A percentile compares a stretch with the other conserved stretches of the same genome.
These are phyloP conservation scores for Guyanaporus albipodus DNA, from an alignment of 768 basidiomycete species.

Conservation along the genomic window DNA sequence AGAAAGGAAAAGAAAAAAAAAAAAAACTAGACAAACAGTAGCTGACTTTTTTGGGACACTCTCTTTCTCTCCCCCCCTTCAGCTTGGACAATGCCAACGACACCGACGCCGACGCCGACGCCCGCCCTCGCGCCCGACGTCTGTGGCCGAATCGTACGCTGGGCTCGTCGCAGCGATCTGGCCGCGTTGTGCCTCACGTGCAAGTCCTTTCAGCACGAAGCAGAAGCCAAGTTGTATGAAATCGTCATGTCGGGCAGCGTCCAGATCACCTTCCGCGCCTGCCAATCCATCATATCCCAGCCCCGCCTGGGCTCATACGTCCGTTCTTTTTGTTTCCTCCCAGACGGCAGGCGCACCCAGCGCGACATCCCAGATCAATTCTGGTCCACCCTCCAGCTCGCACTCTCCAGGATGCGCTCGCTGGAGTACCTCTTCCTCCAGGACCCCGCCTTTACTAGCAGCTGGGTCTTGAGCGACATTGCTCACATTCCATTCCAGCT, in stretches of 20 bases:
- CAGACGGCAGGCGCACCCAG: conserved; percentile 27
- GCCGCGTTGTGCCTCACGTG: conserved; percentile 41
- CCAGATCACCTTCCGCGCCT: conserved; percentile 34
- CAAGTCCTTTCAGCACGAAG: conserved; percentile 45
- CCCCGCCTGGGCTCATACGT: conserved; percentile 41
- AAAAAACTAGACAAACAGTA: neutral
- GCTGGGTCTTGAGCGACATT: conserved; percentile 45
- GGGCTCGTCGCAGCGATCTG: conserved; percentile 37
- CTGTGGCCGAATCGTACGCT: conserved; percentile 38
- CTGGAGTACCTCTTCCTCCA: conserved; percentile 43
- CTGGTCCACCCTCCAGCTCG: conserved; percentile 42
- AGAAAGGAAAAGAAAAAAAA: conserved; percentile 1
- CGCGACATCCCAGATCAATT: conserved; percentile 32
- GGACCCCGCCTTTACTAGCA: conserved; percentile 36
- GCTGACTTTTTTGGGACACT: neutral
- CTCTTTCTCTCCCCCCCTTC: neutral
- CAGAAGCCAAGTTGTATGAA: conserved; percentile 46
- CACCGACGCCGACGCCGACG: conserved; percentile 10
- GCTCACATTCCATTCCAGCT: conserved; percentile 44
- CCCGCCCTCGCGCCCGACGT: conserved; percentile 40
- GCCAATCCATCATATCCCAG: conserved; percentile 34
- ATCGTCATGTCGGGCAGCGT: conserved; percentile 38
- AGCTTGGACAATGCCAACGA: too few species aligned
- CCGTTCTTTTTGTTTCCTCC: conserved; percentile 40
- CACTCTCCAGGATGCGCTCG: conserved; percentile 41